Evolutionary conservation across 2,329 filamentous ascomycete genomes (phyloP), one percentile per base, ranked within the genome.

Genomic region (Pestalotiopsis sp.): DNA sequence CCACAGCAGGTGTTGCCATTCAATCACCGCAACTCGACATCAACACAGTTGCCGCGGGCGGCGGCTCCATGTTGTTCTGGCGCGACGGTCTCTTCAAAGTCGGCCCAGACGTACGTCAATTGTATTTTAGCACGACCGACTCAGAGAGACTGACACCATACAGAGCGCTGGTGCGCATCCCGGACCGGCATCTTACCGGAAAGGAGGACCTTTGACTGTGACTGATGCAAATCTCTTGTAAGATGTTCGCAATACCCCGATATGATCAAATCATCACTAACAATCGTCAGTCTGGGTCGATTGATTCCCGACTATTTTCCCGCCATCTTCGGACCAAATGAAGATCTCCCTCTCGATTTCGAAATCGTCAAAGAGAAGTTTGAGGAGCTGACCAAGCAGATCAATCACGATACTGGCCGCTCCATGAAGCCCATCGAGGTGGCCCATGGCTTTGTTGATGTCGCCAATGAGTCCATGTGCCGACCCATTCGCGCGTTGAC

Each of bases 11-110:
- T n/a, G 89, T 94, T 2, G 90, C 91, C 2, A 93, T 94, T 14
- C 92, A 94, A 71, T 91, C 90, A 1, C 92, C 92, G 0, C 92
- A 94, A 75, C 85, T 94, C 1, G 92, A 95, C 73, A 94, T 95
- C 76, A 93, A 93, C 77, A 95, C 92, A 1, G 92, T 94, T 3
- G 92, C 92, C 31, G 91, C 92, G 6, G 92, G 92, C 39, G 92
- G 92, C 70, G 91, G 91, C 17, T 91, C 89, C 0, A 83, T 89
- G n/a, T 80, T 94, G 0, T 91, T 90, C 75, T 93, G 89, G 85
- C 87, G 86, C 69, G 92, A 93, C 69, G 91, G 91, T 0, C 82
- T 94, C 2, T 93, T 93, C 71, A 87, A 90, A 2, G 91, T 93
- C 9, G 91, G 91, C 0, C 91, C 91, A 0, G 91, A 93, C 73